These are phyloP conservation scores for Cornus florida DNA, from an alignment of 148 eudicot genomes.

Conservation along the genomic window DNA sequence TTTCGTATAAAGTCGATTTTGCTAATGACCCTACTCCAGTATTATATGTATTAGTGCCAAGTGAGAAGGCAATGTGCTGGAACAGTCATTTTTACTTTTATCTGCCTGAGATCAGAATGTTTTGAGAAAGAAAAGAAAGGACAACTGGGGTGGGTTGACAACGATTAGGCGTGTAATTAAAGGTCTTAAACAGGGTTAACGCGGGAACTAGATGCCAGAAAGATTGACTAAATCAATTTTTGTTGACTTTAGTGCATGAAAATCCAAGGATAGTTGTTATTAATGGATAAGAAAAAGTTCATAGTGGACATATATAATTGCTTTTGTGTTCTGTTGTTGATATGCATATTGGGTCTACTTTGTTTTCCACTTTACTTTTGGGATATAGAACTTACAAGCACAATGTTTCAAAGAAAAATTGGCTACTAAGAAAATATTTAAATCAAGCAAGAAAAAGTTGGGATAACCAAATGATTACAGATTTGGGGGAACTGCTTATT, in stretches of 20 bases:
- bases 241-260: constrained; percentile 18
- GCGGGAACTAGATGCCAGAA: neutral
- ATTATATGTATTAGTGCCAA: constrained; percentile 16
- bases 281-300: neutral
- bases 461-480: too few relatives aligned
- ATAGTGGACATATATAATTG: neutral
- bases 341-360: neutral
- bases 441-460: too few relatives aligned
- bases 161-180: neutral
- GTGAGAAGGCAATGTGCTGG: constrained; percentile 21
- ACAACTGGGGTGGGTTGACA: constrained; percentile 5
- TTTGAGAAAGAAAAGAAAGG: constrained; percentile 13
- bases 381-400: too few relatives aligned
- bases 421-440: too few relatives aligned
- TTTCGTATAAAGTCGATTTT: neutral
- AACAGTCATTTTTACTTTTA: constrained; percentile 4
- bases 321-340: neutral
- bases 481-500: too few relatives aligned
- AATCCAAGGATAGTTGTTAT: constrained; percentile 20
- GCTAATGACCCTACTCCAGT: neutral
- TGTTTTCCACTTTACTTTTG: neutral
- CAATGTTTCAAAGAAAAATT: too few relatives aligned
- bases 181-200: constrained; percentile 1
- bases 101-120: neutral
- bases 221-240: neutral